These are phyloP conservation scores for Neurospora sp. DNA, from an alignment of 495 filamentous ascomycete species.

Conservation along the genomic window DNA sequence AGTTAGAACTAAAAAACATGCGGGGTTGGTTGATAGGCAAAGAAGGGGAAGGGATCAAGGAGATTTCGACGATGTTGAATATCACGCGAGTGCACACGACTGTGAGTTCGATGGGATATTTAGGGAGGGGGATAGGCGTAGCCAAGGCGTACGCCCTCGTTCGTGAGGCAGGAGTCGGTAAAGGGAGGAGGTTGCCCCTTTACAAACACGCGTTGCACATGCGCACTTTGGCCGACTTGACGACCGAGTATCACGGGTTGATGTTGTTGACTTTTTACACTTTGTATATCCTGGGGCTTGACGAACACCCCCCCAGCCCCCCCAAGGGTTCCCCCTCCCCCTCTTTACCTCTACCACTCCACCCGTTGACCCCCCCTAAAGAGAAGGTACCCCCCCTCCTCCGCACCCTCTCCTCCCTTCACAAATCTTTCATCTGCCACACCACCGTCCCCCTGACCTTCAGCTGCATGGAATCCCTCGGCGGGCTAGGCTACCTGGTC, in stretches of 20 bases:
- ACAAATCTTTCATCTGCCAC: slow-evolving; percentile 55
- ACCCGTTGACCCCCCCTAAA: too few species aligned
- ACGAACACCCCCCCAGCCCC: too few species aligned
- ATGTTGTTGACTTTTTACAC: slow-evolving; percentile 55
- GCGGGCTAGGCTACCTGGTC: slow-evolving; percentile 68
- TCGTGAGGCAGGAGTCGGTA: neutral
- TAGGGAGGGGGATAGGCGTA: slow-evolving; percentile 52
- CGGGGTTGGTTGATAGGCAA: slow-evolving; percentile 55
- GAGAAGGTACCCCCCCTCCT: too few species aligned
- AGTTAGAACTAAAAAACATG: slow-evolving; percentile 51
- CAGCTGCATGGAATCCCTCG: slow-evolving; percentile 59
- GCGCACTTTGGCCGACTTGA: slow-evolving; percentile 45
- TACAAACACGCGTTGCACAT: slow-evolving; percentile 50
- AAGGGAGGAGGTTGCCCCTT: slow-evolving; percentile 21
- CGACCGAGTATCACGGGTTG: slow-evolving; percentile 38
- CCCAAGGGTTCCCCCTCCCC: too few species aligned
- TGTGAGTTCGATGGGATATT: slow-evolving; percentile 44
- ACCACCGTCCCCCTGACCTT: slow-evolving; percentile 40
- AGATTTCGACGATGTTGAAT: slow-evolving; percentile 57
- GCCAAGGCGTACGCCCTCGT: slow-evolving; percentile 45
- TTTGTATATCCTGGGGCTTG: slow-evolving; percentile 35
- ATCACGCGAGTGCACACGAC: slow-evolving; percentile 59
- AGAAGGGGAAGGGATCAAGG: slow-evolving; percentile 52
- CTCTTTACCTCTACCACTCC: too few species aligned
- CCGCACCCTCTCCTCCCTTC: slow-evolving; percentile 52